Evolutionary conservation across 2,329 filamentous ascomycete species (phyloP), one percentile per base, ranked within the genome.

Genomic region (Neurospora sp.): DNA sequence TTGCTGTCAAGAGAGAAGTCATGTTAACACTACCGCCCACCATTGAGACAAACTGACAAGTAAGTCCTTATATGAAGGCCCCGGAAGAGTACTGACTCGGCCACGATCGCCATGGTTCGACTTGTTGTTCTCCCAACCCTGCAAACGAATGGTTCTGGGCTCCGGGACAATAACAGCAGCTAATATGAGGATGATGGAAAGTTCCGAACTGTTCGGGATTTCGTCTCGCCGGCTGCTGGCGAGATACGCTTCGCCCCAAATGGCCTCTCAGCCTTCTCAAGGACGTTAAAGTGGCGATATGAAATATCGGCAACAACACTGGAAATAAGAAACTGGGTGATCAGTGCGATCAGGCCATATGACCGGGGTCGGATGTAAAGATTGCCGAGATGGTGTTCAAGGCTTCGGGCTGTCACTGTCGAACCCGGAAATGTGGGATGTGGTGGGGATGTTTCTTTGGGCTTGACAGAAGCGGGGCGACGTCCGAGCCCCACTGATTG

Each of bases 21-120:
- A 66, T 43, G 74, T 76, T 68, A 75, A 74, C 40, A 65, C 57
- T 15, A 67, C 40, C 39, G 33, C n/a, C 3, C 8, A 66, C 37
- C 62, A 39, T n/a, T 6, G 41, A 57, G 39, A 70, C 41, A 66
- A 40, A 37, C 41, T 39, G 68, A 41, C 11, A 65, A 38, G 43
- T 72, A 69, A 33, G 36, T 52, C 57, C 62, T 41, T 6, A 67
- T 69, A 17, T 15, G 66, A 57, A 62, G 66, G 33, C 12, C 66
- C 38, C 43, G 70, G 68, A 71, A 66, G 69, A 65, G 11, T 73
- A 77, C 79, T 76, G 78, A 83, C 82, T 83, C 82, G 77, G 80
- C 76, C 74, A 83, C 80, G 75, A 83, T 82, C 69, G 82, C 83
- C 82, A 83, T 83, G 68, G 69, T 72, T 69, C 67, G 69, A 62